Evolutionary conservation across 2,329 filamentous ascomycete genomes (phyloP).

Genomic region (Aspergillus quadrilineatus): DNA sequence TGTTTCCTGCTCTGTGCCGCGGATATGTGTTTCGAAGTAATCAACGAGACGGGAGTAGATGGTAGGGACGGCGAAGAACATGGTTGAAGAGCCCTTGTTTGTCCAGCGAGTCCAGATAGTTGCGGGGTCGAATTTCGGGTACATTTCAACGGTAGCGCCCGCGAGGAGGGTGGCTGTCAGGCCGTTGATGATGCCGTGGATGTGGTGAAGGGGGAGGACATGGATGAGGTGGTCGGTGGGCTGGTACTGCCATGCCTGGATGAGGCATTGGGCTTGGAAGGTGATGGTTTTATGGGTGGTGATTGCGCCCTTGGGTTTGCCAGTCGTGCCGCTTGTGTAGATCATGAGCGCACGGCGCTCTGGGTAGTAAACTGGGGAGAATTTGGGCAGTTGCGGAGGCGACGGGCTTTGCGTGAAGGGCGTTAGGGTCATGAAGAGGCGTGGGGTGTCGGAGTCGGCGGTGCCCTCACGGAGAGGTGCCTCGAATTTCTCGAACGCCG

Average conservation of each 20-base stretch:
- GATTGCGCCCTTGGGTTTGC: conserved; percentile 45
- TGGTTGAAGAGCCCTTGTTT: conserved; percentile 40
- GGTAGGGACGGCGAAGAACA: conserved; percentile 55
- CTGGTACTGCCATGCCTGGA: conserved; percentile 33
- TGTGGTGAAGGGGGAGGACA: conserved; percentile 52
- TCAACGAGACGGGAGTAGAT: conserved; percentile 52
- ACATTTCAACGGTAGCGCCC: conserved; percentile 51
- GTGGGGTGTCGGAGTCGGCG: conserved; percentile 9
- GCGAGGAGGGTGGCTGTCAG: conserved; percentile 49
- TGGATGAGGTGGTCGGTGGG: conserved; percentile 49
- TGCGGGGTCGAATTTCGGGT: conserved; percentile 45
- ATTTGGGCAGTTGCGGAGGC: conserved; percentile 30
- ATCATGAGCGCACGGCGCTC: conserved; percentile 42
- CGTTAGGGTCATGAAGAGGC: conserved; percentile 33
- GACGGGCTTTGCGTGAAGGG: conserved; percentile 22
- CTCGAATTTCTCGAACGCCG: conserved; percentile 37
- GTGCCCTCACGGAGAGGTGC: conserved; percentile 32
- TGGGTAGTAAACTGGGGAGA: conserved; percentile 28
- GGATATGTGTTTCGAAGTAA: conserved; percentile 43
- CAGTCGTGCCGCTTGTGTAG: conserved; percentile 45
- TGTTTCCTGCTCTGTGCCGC: conserved; percentile 34
- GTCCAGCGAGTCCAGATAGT: conserved; percentile 51
- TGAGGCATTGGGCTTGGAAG: conserved; percentile 32
- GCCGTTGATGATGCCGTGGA: conserved; percentile 53
- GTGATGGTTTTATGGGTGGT: conserved; percentile 44